Base-by-base conservation (phyloP, 2,329 filamentous ascomycete genomes). In the Chaetomium olivaceum region DNA sequence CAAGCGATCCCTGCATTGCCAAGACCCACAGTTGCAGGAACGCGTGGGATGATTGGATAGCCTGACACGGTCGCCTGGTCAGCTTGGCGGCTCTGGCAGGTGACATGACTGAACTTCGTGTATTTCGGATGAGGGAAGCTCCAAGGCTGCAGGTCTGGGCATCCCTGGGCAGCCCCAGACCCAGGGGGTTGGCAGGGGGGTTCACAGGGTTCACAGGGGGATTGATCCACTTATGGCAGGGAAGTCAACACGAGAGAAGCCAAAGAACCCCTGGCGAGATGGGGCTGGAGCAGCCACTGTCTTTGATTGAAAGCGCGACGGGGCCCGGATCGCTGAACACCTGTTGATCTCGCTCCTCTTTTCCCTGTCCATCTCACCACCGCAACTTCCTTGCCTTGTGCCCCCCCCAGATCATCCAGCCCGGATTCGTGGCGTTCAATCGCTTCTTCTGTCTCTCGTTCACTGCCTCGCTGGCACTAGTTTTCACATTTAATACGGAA, bases 381-480 rank as follows among this genome's bases (percentile, higher is more conserved):
- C 59, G 5, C 63, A 62, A 23, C 39, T 52, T 23, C 51, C 51
- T n/a, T n/a, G n/a, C n/a, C n/a, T n/a, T 58, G 31, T 57, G 8
- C 21, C 12, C 63, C 63, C 58, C 8, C n/a, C 33, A 50, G 3
- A 29, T 21, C 33, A 43, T 7, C 29, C n/a, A 43, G 51, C 56
- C 64, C 59, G 56, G 3, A 23, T 67, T 66, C 66, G 62, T 68
- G 65, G 62, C 64, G 19, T 64, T 59, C 63, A 43, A 43, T 66
- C 66, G 68, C 64, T 68, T 63, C 59, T 64, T 64, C 61, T 61
- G 61, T 69, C 68, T 66, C 56, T 68, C 68, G 63, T 65, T 68
- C 59, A 66, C 57, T 62, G 62, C 64, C 61, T 57, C 36, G 7
- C 46, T 63, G 59, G 33, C 59, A 29, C 23, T 36, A 29, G 23